Conservation (phyloP, 495 filamentous ascomycete genomes). For the Aspergillus coremiiformis region DNA sequence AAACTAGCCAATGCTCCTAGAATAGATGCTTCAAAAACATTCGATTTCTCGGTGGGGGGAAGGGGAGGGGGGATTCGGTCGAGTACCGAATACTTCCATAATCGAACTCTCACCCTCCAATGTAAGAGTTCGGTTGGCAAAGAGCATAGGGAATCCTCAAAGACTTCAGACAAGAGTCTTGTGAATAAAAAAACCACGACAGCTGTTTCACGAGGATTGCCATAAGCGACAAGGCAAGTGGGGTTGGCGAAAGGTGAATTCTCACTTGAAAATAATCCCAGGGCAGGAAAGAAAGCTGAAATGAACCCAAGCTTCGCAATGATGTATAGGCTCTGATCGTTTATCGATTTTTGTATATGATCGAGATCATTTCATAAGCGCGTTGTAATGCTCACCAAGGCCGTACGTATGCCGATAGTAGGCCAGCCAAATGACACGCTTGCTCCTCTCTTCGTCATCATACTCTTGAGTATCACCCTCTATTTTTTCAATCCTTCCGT, state of each 20-base stretch:
- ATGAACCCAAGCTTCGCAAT: neutral
- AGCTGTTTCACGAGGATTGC: neutral
- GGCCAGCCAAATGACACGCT: constrained; percentile 69
- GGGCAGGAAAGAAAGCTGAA: neutral
- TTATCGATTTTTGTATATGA: neutral
- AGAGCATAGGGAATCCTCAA: too few species aligned
- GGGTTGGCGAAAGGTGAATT: neutral
- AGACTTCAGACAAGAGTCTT: too few species aligned
- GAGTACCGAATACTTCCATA: too few species aligned
- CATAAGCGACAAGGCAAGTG: neutral
- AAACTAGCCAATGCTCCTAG: neutral
- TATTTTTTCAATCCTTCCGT: constrained; percentile 72
- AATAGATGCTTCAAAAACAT: neutral
- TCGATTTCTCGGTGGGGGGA: too few species aligned
- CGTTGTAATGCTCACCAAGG: constrained; percentile 96
- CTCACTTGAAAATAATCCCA: neutral
- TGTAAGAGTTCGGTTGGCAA: too few species aligned
- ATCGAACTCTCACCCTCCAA: too few species aligned
- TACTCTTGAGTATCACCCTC: constrained; percentile 37
- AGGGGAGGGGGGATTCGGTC: too few species aligned
- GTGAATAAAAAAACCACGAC: neutral
- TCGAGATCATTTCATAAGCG: constrained; percentile 42
- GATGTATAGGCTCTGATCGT: neutral
- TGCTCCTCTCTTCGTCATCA: constrained; percentile 38
- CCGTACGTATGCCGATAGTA: constrained; percentile 93